Evolutionary conservation across 257 asterid species (phyloP), one percentile per base, ranked within the genome.

Genomic region (Mitragyna speciosa): DNA sequence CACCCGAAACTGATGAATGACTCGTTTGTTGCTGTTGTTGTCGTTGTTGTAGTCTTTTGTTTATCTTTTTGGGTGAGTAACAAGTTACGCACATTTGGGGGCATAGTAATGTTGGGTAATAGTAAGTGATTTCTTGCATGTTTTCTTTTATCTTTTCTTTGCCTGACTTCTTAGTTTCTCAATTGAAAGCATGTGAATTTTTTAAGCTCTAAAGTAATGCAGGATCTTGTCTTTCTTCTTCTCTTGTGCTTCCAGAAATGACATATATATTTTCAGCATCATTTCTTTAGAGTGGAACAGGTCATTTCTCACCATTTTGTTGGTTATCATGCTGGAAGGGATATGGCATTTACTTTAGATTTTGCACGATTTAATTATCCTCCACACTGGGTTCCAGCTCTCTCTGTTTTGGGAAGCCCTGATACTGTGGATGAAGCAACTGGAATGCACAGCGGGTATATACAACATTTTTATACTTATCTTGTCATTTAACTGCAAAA

Each of bases 241-340:
- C 69, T 65, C 78, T 30, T 52, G 65, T 48, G 33, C 9, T 63
- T 52, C 41, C 58, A 28, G 33, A 43, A 58, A 17, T 58, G 76
- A 45, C 39, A 72, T 72, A 76, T 30, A 9, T 67, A 7, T 10
- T 52, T 76, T 68, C 30, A n/a, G 22, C 45, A 26, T 12, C 75
- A 45, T 49, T 59, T 63, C 31, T 84, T n/a, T 89, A 96, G 99
- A 96, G 97, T 82, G 99, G 99, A 83, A 81, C 93, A 0, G 99
- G 99, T 72, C 99, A 96, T 84, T 96, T 96, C 91, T 96, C 99
- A 73, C 99, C 99, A n/a, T 75, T 91, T 96, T 81, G 99, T 98
- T 72, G 99, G 99, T 75, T 96, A 96, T 90, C 97, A 96, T 72
- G 96, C 94, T 73, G 97, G 89, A 83, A 90, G 79, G 72, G 99